These are phyloP conservation scores for Microbotryomycetes sp. DNA, from an alignment of 1,284 basidiomycete species.

Conservation along the genomic window DNA sequence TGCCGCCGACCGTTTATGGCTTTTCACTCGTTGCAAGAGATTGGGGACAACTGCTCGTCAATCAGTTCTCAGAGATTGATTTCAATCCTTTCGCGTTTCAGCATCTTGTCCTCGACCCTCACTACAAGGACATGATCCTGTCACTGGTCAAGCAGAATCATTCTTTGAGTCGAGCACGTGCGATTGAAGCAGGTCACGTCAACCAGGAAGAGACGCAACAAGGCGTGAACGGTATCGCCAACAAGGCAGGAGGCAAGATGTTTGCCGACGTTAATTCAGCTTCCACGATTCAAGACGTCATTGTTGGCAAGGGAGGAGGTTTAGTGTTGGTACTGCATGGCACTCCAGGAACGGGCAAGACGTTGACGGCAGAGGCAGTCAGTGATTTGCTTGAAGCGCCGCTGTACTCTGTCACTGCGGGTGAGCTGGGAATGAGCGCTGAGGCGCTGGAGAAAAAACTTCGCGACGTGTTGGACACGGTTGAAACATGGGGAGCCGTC, in stretches of 20 bases:
- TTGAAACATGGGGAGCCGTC: slow-evolving; percentile 25
- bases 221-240: not conserved
- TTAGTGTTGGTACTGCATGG: slow-evolving; percentile 20
- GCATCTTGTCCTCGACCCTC: slow-evolving; percentile 50
- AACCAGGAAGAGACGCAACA: not conserved
- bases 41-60: slow-evolving; percentile 50
- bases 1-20: slow-evolving; percentile 54
- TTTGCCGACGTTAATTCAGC: not conserved
- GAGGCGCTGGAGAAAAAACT: slow-evolving; percentile 46
- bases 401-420: slow-evolving; percentile 45
- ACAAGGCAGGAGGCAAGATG: not conserved
- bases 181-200: not conserved
- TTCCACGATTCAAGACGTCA: slow-evolving; percentile 12
- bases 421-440: slow-evolving; percentile 45
- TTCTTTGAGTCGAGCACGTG: not conserved
- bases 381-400: slow-evolving; percentile 56
- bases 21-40: slow-evolving; percentile 53
- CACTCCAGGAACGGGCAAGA: slow-evolving; percentile 44
- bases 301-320: slow-evolving; percentile 28
- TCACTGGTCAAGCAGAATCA: slow-evolving; percentile 20
- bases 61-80: slow-evolving; percentile 48
- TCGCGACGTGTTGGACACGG: slow-evolving; percentile 47
- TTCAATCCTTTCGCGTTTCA: slow-evolving; percentile 57
- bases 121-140: slow-evolving; percentile 17
- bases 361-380: slow-evolving; percentile 54